Percentiles rank a stretch among this genome's conserved stretches.
phyloP scores from a whole-genome alignment of 2,329 filamentous ascomycete species.

The Sporothrix pallida region DNA sequence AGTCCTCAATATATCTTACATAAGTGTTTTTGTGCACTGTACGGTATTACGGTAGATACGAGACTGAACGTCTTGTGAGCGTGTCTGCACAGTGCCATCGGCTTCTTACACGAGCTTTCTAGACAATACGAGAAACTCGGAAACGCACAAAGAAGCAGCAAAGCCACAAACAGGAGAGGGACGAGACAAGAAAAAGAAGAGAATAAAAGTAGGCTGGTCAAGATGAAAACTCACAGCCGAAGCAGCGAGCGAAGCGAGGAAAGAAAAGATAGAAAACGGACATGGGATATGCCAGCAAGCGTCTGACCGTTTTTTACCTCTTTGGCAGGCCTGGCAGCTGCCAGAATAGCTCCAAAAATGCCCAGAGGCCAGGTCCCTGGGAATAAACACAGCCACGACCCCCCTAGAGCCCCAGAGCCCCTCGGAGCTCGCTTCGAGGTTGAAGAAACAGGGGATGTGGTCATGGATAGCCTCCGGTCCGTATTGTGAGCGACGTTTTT shows the following conservation, averaged over 20 bases:
- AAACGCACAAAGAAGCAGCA: conserved; percentile 1
- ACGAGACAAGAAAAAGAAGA: background rate
- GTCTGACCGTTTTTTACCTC: background rate
- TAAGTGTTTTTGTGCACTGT: background rate
- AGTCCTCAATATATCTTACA: background rate
- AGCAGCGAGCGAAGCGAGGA: background rate
- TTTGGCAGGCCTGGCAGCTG: background rate
- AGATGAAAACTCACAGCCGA: background rate
- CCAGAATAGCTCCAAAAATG: background rate
- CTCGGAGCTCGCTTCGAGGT: conserved; percentile 6
- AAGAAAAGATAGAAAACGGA: background rate
- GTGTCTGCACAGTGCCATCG: too few species aligned
- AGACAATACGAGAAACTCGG: conserved; percentile 14
- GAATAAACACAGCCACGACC: conserved; percentile 6
- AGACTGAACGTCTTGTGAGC: background rate
- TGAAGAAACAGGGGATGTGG: conserved; percentile 13
- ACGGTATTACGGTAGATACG: conserved; percentile 7
- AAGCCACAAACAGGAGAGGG: background rate
- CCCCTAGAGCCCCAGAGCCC: background rate
- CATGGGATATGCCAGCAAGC: too few species aligned
- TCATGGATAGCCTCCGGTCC: background rate
- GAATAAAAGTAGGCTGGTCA: background rate
- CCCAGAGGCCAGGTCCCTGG: conserved; percentile 14
- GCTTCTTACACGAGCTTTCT: too few species aligned
- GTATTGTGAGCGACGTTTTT: conserved; percentile 12